A percentile compares a stretch with the other conserved stretches of the same genome.
These are phyloP conservation scores for Tolypocladium endophyticum DNA, from an alignment of 2,329 filamentous ascomycete genomes.

Conservation along the genomic window DNA sequence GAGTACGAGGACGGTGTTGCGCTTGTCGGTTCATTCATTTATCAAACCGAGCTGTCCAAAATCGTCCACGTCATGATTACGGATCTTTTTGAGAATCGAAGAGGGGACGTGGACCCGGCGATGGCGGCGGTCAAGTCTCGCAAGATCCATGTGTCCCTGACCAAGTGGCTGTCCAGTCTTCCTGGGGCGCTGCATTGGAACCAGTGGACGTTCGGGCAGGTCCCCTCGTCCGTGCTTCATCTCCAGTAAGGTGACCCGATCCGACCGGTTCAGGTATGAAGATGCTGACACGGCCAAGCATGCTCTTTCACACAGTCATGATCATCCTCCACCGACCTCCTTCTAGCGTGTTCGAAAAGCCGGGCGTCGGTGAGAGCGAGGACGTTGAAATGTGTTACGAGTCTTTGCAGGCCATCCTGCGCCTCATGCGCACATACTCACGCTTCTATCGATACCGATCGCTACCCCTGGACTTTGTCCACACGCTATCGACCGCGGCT, in stretches of 20 bases:
- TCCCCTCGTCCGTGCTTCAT: constrained; percentile 34
- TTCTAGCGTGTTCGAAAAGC: constrained; percentile 28
- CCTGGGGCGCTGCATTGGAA: constrained; percentile 39
- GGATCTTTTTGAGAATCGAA: constrained; percentile 38
- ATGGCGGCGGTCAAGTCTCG: constrained; percentile 30
- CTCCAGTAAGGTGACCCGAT: constrained; percentile 24
- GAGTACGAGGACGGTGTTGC: constrained; percentile 35
- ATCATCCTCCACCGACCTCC: constrained; percentile 40
- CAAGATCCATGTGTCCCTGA: constrained; percentile 34
- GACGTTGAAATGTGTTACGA: constrained; percentile 40
- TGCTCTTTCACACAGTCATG: constrained; percentile 40
- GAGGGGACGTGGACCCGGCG: constrained; percentile 26
- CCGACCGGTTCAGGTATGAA: neutral
- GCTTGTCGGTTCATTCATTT: constrained; percentile 33
- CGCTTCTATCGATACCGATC: constrained; percentile 31
- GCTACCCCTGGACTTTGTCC: constrained; percentile 36
- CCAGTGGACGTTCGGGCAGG: constrained; percentile 35
- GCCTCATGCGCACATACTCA: constrained; percentile 31
- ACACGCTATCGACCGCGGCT: constrained; percentile 36
- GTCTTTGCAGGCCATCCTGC: constrained; percentile 33
- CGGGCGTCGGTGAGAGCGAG: constrained; percentile 27
- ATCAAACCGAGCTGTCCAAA: constrained; percentile 36
- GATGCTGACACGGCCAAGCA: constrained; percentile 16
- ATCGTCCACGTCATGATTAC: constrained; percentile 39
- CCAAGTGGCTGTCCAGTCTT: constrained; percentile 33